Base-by-base conservation (phyloP, 1,284 basidiomycete genomes). In the Abortiporus biennis region DNA sequence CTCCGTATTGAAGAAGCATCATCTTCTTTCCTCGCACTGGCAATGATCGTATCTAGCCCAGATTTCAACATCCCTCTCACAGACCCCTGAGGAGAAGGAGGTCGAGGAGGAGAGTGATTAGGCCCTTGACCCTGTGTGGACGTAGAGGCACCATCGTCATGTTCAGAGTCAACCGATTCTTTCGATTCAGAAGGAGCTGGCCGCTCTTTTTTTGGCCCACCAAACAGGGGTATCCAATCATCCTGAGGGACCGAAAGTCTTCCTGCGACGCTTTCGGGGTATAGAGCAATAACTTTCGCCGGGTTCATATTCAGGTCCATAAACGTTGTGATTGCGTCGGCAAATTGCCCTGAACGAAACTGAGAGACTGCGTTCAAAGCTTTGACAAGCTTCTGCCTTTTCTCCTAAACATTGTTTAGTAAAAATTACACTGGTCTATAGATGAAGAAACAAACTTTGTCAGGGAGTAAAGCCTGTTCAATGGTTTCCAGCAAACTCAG, bases 261-360 rank as follows among this genome's bases (percentile, higher is more conserved):
- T 3, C 95, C 95, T 0, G 92, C 77, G 1, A 99, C 78, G 13
- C 69, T 70, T 36, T 85, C 74, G 0, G 92, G 90, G 60, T 90
- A 99, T 3, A 98, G 68, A 1, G 93, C 87, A 11, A 99, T 76
- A 1, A 99, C 90, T 56, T 94, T 91, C 2, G 92, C 91, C 0
- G 95, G 95, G 55, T 96, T 95, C 48, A 92, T 73, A 51, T 98
- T 87, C 34, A 95, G 78, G 32, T 85, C 78, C 38, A 94, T 78
- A 59, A 99, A 95, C 1, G 80, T 76, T 55, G 95, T 85, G 43
- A 98, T 83, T 0, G 95, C 94, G 12, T 71, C 66, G 47, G 87
- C 80, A 52, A 76, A 92, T 42, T 80, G 71, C 12, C 73, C 72
- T 5, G 72, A 65, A 3, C 77, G 75, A 61, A 95, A 93, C 42